phyloP scores from a whole-genome alignment of 345 rosid genomes.

The Erucastrum elatum region DNA sequence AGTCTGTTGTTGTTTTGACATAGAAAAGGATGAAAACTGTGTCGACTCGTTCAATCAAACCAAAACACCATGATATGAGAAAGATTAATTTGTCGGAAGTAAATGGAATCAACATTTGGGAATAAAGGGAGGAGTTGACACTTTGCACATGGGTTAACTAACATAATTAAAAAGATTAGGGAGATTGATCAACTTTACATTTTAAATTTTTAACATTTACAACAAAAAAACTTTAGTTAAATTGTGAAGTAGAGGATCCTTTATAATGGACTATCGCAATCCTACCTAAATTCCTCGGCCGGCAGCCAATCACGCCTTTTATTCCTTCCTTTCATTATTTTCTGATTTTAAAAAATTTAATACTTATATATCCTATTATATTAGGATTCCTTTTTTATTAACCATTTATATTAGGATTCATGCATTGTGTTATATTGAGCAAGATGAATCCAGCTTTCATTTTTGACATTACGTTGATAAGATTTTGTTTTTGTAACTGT shows the following conservation, averaged over 20 bases:
- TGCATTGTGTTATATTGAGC: not conserved
- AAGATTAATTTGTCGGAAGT: not conserved
- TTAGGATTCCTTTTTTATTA: not conserved
- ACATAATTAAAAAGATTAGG: constrained; percentile 12
- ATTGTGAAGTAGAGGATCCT: constrained; percentile 21
- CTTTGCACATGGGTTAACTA: constrained; percentile 32
- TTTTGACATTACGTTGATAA: not conserved
- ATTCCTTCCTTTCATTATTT: constrained; percentile 8
- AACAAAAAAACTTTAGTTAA: not conserved
- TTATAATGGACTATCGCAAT: constrained; percentile 1
- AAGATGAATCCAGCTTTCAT: not conserved
- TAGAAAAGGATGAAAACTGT: no score
- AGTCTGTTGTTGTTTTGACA: no score
- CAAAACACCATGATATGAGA: not conserved
- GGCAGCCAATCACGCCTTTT: constrained; percentile 25
- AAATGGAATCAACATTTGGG: constrained; percentile 30
- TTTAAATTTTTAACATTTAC: not conserved
- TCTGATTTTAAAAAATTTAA: not conserved
- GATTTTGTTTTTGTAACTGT: no score
- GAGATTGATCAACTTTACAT: not conserved
- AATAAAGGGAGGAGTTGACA: constrained; percentile 7
- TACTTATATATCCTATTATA: not conserved
- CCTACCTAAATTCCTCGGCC: constrained; percentile 15
- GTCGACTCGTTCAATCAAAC: not conserved
- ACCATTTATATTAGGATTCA: not conserved